Evolutionary conservation across 176 grass and related monocot species (phyloP), one percentile per base, ranked within the genome.

Genomic region (Zizania latifolia): DNA sequence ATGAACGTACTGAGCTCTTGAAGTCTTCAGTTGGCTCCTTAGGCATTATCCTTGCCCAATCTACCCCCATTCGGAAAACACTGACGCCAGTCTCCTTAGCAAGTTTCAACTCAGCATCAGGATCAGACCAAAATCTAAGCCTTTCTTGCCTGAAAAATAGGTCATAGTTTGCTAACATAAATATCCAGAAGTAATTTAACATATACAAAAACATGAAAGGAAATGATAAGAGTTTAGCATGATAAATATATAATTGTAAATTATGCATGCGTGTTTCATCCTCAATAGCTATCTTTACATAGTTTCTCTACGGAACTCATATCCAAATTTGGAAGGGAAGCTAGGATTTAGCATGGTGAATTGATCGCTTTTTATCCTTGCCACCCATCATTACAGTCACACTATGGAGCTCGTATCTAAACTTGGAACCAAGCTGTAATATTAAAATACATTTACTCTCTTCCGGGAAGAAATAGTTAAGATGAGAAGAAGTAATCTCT

Each of bases 111-210:
- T 97, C 94, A 32, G 71, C 87, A 55, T 98, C 91, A 48, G 94
- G 94, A 79, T 98, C 91, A 11, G 94, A 98, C 94, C 94, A 98
- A 89, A 98, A 98, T 79, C 81, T 91, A 62, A 98, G 83, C 71
- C 94, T 83, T 79, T 93, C 94, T 54, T 93, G 77, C 82, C 94
- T 98, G 74, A 63, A 71, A 15, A 85, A 76, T 79, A 27, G 14
- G 41, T 50, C 55, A 53, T 24, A 68, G 12, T 40, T 65, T 77
- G 59, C 35, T 57, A 8, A 72, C 12, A 60, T 73, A 56, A 78
- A 26, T 27, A 48, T 27, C 65, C 31, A 70, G 9, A 46, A 44
- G 26, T 58, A 58, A 34, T 43, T 50, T 9, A 58, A 38, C 23
- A 59, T 3, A 46, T 35, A 53, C n/a, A 53, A 68, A 32, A 53